phyloP scores from a whole-genome alignment of 257 asterid genomes.

The Penstemon davidsonii region DNA sequence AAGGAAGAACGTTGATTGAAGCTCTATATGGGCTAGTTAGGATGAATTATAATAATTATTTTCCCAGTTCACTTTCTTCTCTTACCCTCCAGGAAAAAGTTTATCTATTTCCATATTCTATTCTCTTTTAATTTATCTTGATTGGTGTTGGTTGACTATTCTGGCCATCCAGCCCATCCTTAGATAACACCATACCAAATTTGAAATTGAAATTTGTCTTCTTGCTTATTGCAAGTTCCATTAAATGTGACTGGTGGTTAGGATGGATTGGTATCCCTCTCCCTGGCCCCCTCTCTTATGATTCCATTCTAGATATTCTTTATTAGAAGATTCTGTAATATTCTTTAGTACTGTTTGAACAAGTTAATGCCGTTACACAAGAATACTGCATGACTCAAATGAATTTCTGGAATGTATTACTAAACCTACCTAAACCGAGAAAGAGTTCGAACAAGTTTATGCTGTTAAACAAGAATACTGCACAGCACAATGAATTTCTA shows the following conservation, averaged over 20 bases:
- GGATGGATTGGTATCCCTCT: conserved; percentile 3
- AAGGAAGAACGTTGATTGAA: background rate
- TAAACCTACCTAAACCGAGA: background rate
- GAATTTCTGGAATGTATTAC: background rate
- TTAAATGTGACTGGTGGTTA: background rate
- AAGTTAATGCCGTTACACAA: background rate
- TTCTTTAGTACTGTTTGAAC: background rate
- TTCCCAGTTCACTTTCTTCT: background rate
- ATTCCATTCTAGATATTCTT: background rate
- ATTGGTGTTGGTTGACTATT: background rate
- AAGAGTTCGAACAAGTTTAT: background rate
- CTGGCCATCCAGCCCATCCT: background rate
- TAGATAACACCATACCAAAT: background rate
- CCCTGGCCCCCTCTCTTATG: background rate
- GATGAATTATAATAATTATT: background rate
- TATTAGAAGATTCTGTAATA: background rate
- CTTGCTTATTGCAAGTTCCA: background rate
- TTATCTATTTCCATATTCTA: background rate
- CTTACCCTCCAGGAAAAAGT: background rate
- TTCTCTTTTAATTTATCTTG: background rate
- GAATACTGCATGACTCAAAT: background rate
- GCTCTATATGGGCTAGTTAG: background rate
- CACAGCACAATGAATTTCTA: no score
- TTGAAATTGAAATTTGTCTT: background rate
- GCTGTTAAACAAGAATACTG: no score